Evolutionary conservation across 225 moss, liverwort and hornwort species (phyloP), one percentile per base, ranked within the genome.

Genomic region (Ulota crispa): DNA sequence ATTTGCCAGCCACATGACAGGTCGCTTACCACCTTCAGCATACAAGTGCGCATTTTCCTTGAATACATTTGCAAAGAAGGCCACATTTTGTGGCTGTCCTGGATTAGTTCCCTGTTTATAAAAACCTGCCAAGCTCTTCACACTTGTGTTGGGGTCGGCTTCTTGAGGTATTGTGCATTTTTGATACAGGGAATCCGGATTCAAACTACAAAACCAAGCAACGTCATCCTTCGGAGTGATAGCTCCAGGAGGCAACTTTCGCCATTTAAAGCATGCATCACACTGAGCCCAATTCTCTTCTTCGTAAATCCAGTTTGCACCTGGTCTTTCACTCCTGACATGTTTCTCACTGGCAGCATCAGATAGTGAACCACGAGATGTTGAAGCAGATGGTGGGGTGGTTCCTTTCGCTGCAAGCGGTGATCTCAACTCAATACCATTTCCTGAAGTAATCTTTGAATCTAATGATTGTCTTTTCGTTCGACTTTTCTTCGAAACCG

Each of bases 201-300:
- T 98, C 92, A 98, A 95, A 82, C 89, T 95, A 79, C 98, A 98
- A 84, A 98, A 98, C 98, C 98, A 98, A 26, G 94, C 94, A 23
- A 94, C 73, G 19, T 92, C 91, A 62, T 92, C 89, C 70, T 92
- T 90, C 4, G 87, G 90, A 79, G 86, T 83, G 39, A 60, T 60
- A 68, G 87, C 87, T 60, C 80, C 94, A 63, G 78, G 72, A 64
- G 94, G 93, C 32, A 98, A 80, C 87, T 94, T 98, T 68, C 97
- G 92, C 97, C 97, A 98, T 89, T 98, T 98, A 61, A 91, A 93
- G 73, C 97, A 98, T 62, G 95, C 92, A 81, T 98, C 97, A 86
- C 97, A 98, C 84, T 95, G 97, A 61, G 89, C 93, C 97, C 97
- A 98, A 56, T 77, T 83, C 47, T 94, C 93, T 82, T 98, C 89